These are phyloP conservation scores for Diplodia intermedia DNA, from an alignment of 2,329 filamentous ascomycete genomes.

Conservation along the genomic window DNA sequence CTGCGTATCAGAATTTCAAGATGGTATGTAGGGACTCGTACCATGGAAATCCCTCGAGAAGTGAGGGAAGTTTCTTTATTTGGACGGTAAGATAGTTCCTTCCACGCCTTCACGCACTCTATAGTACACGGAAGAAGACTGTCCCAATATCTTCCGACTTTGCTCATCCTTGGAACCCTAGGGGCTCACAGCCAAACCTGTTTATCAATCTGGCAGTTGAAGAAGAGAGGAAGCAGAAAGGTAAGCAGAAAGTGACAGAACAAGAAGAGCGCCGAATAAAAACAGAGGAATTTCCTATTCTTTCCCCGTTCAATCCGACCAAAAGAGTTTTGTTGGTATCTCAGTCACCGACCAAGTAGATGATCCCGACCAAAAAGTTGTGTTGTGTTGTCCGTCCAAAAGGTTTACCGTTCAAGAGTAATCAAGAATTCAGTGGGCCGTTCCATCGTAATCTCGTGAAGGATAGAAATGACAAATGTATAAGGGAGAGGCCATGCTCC, in stretches of 20 bases:
- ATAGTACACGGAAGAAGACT: constrained; percentile 20
- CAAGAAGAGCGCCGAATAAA: constrained; percentile 10
- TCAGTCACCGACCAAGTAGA: constrained; percentile 17
- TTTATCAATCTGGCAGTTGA: neutral
- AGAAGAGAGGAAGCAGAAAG: neutral
- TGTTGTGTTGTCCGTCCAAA: constrained; percentile 11
- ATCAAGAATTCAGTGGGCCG: constrained; percentile 21
- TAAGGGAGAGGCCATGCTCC: constrained; percentile 16
- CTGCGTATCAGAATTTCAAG: too few relatives aligned
- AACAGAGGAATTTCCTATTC: constrained; percentile 19
- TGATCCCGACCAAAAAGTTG: constrained; percentile 17
- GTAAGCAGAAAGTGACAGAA: neutral
- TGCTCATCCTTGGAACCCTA: neutral
- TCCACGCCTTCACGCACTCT: constrained; percentile 6
- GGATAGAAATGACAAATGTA: neutral
- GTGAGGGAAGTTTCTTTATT: neutral
- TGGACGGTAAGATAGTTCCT: neutral
- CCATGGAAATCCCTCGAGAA: neutral
- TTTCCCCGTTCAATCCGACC: constrained; percentile 28
- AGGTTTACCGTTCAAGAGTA: constrained; percentile 2
- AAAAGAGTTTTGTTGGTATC: neutral
- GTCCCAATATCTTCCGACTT: constrained; percentile 1
- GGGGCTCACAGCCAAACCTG: neutral
- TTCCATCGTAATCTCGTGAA: constrained; percentile 23
- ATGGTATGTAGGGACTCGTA: too few relatives aligned